Evolutionary conservation across 345 rosid species (phyloP), one percentile per base, ranked within the genome.

Genomic region (Eucalyptus curtisii): DNA sequence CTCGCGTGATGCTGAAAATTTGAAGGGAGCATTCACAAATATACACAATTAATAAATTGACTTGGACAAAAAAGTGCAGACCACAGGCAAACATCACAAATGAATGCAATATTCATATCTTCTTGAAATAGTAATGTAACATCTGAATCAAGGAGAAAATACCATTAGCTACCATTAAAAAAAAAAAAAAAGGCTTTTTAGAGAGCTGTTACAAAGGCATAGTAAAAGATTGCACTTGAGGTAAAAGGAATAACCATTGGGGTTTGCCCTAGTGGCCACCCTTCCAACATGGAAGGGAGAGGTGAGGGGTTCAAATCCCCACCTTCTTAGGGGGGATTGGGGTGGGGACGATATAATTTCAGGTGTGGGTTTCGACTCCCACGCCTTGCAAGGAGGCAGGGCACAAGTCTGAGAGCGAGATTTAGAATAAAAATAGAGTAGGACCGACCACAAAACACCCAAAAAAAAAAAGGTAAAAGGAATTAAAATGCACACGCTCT

Each of bases 1-100:
- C 91, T 96, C 99, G 19, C 98, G 95, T 30, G 98, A 97, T 81
- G 95, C 99, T 98, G 95, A 84, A 68, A 71, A 40, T 76, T 76
- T 76, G 15, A 40, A 76, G 84, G 47, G 81, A 92, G 37, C 86
- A 66, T 86, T 48, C 47, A 76, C 40, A 86, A 86, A 55, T 33
- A 17, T 86, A 31, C 45, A 12, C 10, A 49, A 33, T 71, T 50
- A 86, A 80, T 27, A 68, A 48, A 87, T 89, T 61, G 49, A 84
- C 48, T 42, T 8, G 19, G 85, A 52, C 57, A 87, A 86, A 88
- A 68, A 45, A 59, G 49, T 64, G 66, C 11, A 87, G 40, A 85
- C 68, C n/a, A 55, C 86, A 31, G 45, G 40, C 52, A 40, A 49
- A 84, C 15, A 82, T 76, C 84, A 19, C 9, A 13, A 40, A 40